A percentile compares a stretch with the other conserved stretches of the same genome.
phyloP scores from a whole-genome alignment of 2,329 filamentous ascomycete species.

The Bertia moriformis region DNA sequence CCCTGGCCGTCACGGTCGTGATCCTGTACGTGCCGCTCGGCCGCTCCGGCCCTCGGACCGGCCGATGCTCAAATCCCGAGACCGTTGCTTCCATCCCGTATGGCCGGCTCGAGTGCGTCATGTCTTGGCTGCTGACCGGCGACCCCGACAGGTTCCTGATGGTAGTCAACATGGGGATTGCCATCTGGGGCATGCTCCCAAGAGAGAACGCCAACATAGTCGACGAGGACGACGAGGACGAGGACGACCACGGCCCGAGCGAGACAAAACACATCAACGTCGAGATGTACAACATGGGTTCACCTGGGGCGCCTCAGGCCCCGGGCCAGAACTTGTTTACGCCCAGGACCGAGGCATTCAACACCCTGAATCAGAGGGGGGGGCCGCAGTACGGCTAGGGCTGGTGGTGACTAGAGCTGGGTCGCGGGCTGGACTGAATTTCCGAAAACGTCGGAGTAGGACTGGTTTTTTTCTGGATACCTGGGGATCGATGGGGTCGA shows the following conservation, averaged over 20 bases:
- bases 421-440: too few species aligned
- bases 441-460: too few species aligned
- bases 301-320: slow-evolving; percentile 16
- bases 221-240: slow-evolving; percentile 22
- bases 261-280: slow-evolving; percentile 30
- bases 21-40: slow-evolving; percentile 46
- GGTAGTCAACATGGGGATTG: slow-evolving; percentile 39
- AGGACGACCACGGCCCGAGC: slow-evolving; percentile 15
- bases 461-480: too few species aligned
- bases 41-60: too few species aligned
- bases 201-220: slow-evolving; percentile 32
- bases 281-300: slow-evolving; percentile 45
- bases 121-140: too few species aligned
- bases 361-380: slow-evolving; percentile 42
- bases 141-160: slow-evolving; percentile 42
- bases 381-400: slow-evolving; percentile 26
- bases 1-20: slow-evolving; percentile 47
- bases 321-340: slow-evolving; percentile 37
- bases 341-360: slow-evolving; percentile 53
- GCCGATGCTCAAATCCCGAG: slow-evolving; percentile 2
- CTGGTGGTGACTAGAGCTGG: too few species aligned
- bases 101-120: too few species aligned
- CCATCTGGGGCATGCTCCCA: slow-evolving; percentile 41
- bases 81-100: background rate
- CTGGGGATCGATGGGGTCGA: too few species aligned